These are phyloP conservation scores for Bacidia gigantensis DNA, from an alignment of 495 filamentous ascomycete genomes.

Conservation along the genomic window DNA sequence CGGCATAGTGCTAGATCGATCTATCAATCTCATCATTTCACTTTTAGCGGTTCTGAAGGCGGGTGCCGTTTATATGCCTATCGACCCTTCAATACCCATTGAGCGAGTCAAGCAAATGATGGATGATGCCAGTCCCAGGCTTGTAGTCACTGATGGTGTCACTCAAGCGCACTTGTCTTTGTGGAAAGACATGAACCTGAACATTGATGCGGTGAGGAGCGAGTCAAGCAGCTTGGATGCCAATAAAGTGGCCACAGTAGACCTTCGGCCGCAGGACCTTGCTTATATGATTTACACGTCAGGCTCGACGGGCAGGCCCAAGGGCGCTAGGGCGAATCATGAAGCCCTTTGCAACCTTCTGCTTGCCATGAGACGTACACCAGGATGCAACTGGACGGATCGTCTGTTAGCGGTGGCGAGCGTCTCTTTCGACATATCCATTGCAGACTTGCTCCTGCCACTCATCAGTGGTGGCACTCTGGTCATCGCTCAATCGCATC, in stretches of 20 bases:
- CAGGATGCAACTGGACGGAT: conserved; percentile 24
- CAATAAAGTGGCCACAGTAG: neutral
- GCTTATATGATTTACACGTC: conserved; percentile 80
- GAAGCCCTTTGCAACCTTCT: conserved; percentile 34
- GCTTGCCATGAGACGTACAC: conserved; percentile 27
- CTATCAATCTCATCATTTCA: conserved; percentile 23
- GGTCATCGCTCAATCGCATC: conserved; percentile 30
- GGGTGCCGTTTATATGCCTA: conserved; percentile 17
- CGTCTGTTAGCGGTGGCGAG: conserved; percentile 41
- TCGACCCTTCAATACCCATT: neutral
- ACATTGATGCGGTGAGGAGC: neutral
- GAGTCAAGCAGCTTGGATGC: neutral
- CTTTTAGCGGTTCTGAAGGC: conserved; percentile 24
- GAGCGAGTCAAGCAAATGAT: neutral
- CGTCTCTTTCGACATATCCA: conserved; percentile 39
- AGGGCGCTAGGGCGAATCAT: conserved; percentile 37
- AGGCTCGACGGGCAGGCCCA: conserved; percentile 46
- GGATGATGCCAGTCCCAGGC: neutral
- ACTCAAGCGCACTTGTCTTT: neutral
- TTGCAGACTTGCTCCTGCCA: conserved; percentile 28
- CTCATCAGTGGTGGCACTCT: neutral
- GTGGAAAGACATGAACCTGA: neutral
- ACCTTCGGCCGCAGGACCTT: neutral
- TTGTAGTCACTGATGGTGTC: neutral
- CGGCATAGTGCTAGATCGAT: conserved; percentile 22